Percentiles rank a stretch among this genome's conserved stretches.
Evolutionary conservation across 1,139 yeast genomes (phyloP).

Genomic region (Debaryomyces sp.): DNA sequence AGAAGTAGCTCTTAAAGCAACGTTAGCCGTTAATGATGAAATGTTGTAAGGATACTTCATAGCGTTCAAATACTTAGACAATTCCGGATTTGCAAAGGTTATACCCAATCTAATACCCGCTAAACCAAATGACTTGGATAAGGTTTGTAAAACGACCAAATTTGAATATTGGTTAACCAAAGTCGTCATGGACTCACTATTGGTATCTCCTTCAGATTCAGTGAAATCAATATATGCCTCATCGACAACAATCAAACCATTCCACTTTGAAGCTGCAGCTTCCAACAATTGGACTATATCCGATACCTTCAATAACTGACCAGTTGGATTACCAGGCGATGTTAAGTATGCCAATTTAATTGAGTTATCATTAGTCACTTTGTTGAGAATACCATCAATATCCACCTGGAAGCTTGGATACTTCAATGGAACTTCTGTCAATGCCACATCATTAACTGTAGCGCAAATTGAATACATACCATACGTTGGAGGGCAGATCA

Average conservation of each 20-base stretch:
- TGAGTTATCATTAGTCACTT: slow-evolving; percentile 54
- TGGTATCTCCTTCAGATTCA: slow-evolving; percentile 13
- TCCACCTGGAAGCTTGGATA: slow-evolving; percentile 68
- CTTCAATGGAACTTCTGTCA: slow-evolving; percentile 67
- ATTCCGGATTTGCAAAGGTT: slow-evolving; percentile 62
- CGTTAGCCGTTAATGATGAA: slow-evolving; percentile 74
- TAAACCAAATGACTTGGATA: slow-evolving; percentile 92
- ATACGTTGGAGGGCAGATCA: slow-evolving; percentile 93
- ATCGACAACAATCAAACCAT: slow-evolving; percentile 84
- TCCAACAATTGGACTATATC: slow-evolving; percentile 55
- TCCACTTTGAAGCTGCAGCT: slow-evolving; percentile 51
- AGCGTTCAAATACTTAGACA: slow-evolving; percentile 73
- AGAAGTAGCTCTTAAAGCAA: slow-evolving; percentile 75
- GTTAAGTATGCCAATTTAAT: slow-evolving; percentile 82
- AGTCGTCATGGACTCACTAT: slow-evolving; percentile 68
- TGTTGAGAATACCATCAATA: slow-evolving; percentile 54
- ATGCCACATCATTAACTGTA: slow-evolving; percentile 79
- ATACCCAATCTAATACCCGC: slow-evolving; percentile 93
- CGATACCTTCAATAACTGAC: slow-evolving; percentile 54
- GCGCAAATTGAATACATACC: slow-evolving; percentile 97
- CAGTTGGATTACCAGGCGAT: slow-evolving; percentile 99
- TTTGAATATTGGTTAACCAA: slow-evolving; percentile 81
- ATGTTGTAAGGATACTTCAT: slow-evolving; percentile 97
- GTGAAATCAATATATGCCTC: slow-evolving; percentile 95
- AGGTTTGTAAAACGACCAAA: slow-evolving; percentile 84